Percentiles rank a stretch among this genome's conserved stretches.
Evolutionary conservation across 73 alveolate species (phyloP).

Genomic region (Symbiodinium natans): DNA sequence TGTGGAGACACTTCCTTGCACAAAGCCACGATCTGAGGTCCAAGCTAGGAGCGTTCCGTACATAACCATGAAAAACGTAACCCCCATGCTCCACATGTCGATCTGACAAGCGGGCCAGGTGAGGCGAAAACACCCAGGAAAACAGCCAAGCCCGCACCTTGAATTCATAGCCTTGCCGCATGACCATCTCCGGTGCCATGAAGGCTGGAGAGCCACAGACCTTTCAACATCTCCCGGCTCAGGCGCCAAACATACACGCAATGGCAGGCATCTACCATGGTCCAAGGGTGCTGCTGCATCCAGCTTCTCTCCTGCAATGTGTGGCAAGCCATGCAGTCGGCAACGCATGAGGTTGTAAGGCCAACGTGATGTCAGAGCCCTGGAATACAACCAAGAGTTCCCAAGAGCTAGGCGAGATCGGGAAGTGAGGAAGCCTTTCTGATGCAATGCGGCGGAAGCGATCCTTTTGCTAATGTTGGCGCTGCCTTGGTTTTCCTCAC

Average conservation of each 20-base stretch:
- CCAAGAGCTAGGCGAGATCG: too few species aligned
- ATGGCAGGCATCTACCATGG: background rate
- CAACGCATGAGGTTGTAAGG: background rate
- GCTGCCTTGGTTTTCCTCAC: too few species aligned
- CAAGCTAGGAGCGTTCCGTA: conserved; percentile 72
- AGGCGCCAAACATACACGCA: background rate
- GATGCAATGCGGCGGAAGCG: too few species aligned
- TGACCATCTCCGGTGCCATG: conserved; percentile 92
- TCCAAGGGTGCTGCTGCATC: background rate
- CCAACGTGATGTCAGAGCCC: background rate
- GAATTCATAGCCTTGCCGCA: conserved; percentile 75
- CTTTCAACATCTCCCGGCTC: background rate
- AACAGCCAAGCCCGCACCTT: conserved; percentile 31
- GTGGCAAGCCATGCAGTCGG: too few species aligned
- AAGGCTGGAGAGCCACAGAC: conserved; percentile 89
- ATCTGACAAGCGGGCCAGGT: too few species aligned
- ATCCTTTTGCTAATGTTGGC: too few species aligned
- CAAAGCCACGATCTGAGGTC: background rate
- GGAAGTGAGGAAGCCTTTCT: too few species aligned
- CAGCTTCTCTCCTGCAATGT: background rate
- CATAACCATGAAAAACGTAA: conserved; percentile 88
- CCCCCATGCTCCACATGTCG: conserved; percentile 94
- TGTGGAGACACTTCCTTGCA: too few species aligned
- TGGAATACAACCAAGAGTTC: background rate
- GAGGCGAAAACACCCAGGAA: background rate